Conservation (phyloP, 257 asterid species). For the Solanum peruvianum region DNA sequence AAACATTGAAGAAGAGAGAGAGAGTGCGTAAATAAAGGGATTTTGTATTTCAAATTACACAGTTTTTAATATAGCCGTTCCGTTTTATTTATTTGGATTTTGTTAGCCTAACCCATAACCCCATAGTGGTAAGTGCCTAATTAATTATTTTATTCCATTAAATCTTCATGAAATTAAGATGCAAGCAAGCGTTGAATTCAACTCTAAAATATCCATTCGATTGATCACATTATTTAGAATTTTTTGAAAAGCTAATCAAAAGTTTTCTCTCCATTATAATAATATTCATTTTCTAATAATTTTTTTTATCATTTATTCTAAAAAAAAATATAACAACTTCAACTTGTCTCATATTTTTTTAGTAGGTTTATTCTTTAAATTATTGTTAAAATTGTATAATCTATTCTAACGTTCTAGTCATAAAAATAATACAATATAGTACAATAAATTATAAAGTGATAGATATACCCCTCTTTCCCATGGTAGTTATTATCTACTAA, state of each 20-base stretch:
- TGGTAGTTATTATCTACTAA: not conserved
- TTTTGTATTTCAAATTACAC: conserved; percentile 40
- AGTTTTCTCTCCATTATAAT: too few relatives aligned
- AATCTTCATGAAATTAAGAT: not conserved
- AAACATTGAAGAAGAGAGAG: not conserved
- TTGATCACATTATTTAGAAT: not conserved
- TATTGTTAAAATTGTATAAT: not conserved
- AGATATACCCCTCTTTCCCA: fast-evolving
- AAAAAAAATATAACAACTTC: not conserved
- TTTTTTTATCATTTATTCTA: not conserved
- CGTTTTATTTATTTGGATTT: not conserved
- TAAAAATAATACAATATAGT: too few relatives aligned
- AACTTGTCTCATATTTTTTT: not conserved
- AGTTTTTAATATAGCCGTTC: not conserved
- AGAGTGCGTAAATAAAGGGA: conserved; percentile 13
- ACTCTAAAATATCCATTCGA: not conserved
- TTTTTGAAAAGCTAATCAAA: too few relatives aligned
- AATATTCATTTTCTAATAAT: too few relatives aligned
- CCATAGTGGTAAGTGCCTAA: not conserved
- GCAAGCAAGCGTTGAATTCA: not conserved
- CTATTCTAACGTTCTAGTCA: not conserved
- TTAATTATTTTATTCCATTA: not conserved
- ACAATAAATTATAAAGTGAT: too few relatives aligned
- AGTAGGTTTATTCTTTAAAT: not conserved
- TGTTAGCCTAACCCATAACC: not conserved